Conservation (phyloP, 371 early-diverging fungal genomes). For the Mucor lusitanicus region DNA sequence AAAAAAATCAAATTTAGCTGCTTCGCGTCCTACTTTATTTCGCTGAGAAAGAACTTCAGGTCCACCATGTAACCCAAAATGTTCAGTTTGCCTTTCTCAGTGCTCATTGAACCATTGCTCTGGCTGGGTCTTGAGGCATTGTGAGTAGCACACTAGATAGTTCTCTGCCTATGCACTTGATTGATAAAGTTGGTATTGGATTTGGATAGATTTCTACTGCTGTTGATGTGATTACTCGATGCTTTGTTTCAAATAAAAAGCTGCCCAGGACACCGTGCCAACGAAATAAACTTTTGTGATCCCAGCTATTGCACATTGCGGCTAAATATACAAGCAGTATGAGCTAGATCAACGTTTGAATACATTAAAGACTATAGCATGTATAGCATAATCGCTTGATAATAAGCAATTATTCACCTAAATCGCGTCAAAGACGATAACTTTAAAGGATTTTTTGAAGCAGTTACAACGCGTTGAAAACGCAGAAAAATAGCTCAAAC, state of each 20-base stretch:
- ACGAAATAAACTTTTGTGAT: neutral
- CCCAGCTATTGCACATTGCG: neutral
- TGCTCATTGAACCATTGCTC: neutral
- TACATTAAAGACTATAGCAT: too few relatives aligned
- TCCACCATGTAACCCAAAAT: neutral
- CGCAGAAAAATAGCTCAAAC: too few relatives aligned
- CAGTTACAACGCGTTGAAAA: too few relatives aligned
- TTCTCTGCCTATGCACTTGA: neutral
- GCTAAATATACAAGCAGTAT: neutral
- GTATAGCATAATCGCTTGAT: too few relatives aligned
- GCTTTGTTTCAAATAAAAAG: neutral
- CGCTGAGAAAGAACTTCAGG: constrained; percentile 1
- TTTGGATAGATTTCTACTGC: neutral
- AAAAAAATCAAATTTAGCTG: neutral
- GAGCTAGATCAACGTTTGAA: too few relatives aligned
- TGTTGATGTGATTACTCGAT: neutral
- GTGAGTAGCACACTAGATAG: neutral
- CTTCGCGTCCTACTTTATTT: neutral
- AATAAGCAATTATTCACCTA: too few relatives aligned
- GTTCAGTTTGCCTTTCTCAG: neutral
- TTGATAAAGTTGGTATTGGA: neutral
- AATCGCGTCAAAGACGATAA: too few relatives aligned
- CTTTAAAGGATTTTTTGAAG: too few relatives aligned
- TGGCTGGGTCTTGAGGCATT: neutral
- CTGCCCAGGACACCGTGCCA: neutral